Base-by-base conservation (phyloP, 2,329 filamentous ascomycete species). In the Verticillium albo-atrum region DNA sequence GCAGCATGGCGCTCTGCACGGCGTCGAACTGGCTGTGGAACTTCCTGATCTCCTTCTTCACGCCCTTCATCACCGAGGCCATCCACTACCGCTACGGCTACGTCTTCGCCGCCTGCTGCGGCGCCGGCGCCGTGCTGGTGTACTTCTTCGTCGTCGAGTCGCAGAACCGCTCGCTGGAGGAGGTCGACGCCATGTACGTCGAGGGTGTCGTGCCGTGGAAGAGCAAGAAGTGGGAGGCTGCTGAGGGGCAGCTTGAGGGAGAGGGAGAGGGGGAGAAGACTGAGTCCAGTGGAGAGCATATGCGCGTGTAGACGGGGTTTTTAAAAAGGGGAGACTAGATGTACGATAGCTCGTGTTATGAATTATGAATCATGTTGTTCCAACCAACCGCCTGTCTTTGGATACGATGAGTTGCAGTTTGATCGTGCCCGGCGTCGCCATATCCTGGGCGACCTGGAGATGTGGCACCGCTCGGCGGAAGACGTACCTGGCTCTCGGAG, bases 101-200 rank as follows among this genome's bases (percentile, higher is more conserved):
- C 60, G 83, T 91, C 42, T 91, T 91, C 69, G 88, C 87, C 0
- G 86, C 81, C 4, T 90, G 87, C 71, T 87, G 86, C 68, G 82
- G 84, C 60, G 79, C 80, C 10, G 85, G 86, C 23, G 80, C 86
- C 4, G 66, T 84, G 20, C 79, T 91, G 55, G 88, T 91, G 60
- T 92, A 87, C 79, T 89, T 91, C 79, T 90, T 90, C 74, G 80
- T 92, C 63, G 87, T 88, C 67, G 89, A 92, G 75, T 87, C 83
- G 62, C 87, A 89, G 73, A 88, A 88, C 67, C 82, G 88, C 32
- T 86, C 83, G 1, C 80, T 92, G 20, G 89, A 92, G 75, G 89
- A 92, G 72, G 87, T 92, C 59, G 89, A 92, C 72, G 87, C 83
- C 60, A 91, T 91, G 89, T 93, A 93, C 70, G 77, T 81, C 20